Percentiles rank a stretch among this genome's conserved stretches.
These are phyloP conservation scores for Leccinellum rugosiceps DNA, from an alignment of 768 basidiomycete genomes.

Conservation along the genomic window DNA sequence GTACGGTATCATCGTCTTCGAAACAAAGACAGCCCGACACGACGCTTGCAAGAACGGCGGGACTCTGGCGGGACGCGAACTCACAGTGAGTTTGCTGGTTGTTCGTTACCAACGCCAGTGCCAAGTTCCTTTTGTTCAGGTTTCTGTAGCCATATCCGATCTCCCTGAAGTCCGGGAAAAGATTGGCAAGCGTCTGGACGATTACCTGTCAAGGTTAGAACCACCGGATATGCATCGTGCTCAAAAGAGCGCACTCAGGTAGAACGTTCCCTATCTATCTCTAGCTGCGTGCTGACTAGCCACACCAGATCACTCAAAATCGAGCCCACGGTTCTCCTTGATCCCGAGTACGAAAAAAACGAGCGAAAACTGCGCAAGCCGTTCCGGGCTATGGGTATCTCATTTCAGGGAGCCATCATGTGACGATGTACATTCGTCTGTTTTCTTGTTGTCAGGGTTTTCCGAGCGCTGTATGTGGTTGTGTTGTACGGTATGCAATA, in stretches of 20 bases:
- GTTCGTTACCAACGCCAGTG: not conserved
- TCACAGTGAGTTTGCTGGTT: constrained; percentile 38
- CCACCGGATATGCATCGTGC: constrained; percentile 21
- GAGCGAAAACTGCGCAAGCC: constrained; percentile 3
- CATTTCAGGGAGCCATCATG: constrained; percentile 20
- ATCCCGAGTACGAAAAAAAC: constrained; percentile 1
- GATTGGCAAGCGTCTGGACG: constrained; percentile 22
- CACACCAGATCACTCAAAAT: constrained; percentile 22
- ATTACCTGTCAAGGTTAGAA: constrained; percentile 19
- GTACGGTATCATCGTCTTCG: constrained; percentile 54
- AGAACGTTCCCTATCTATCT: not conserved
- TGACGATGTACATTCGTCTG: constrained; percentile 7
- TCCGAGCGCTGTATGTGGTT: not conserved
- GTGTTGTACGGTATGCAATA: not conserved
- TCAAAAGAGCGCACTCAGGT: constrained; percentile 23
- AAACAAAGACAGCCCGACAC: constrained; percentile 31
- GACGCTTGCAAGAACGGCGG: constrained; percentile 44
- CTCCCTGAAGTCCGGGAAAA: constrained; percentile 35
- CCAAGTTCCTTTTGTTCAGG: constrained; percentile 15
- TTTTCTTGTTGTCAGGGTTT: not conserved
- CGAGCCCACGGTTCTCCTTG: constrained; percentile 27
- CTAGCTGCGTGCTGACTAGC: constrained; percentile 1
- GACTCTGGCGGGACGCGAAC: constrained; percentile 34
- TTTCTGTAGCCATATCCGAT: constrained; percentile 27
- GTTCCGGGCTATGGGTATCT: constrained; percentile 10